Percentiles rank a stretch among this genome's conserved stretches.
These are phyloP conservation scores for Kuraishia molischiana DNA, from an alignment of 805 yeast species.

Conservation along the genomic window DNA sequence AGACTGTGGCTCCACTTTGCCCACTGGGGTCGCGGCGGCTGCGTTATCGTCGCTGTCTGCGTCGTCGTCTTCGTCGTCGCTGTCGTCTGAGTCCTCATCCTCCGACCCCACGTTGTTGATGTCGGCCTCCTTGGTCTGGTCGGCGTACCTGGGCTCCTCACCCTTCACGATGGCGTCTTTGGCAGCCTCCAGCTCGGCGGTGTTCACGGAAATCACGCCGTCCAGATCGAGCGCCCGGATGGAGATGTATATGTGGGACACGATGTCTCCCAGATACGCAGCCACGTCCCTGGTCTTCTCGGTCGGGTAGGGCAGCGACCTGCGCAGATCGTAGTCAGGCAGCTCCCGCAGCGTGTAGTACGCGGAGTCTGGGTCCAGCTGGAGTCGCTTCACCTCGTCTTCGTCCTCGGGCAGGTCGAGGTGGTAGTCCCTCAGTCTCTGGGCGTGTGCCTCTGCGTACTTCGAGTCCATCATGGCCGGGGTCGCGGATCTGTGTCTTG, in stretches of 20 bases:
- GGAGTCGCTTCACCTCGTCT: conserved; percentile 15
- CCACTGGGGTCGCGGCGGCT: conserved; percentile 35
- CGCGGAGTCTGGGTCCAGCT: conserved; percentile 11
- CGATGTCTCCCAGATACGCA: conserved; percentile 67
- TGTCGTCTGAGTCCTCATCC: conserved; percentile 23
- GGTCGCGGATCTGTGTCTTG: not conserved
- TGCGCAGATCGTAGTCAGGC: conserved; percentile 13
- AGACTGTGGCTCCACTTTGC: conserved; percentile 53
- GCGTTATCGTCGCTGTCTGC: conserved; percentile 32
- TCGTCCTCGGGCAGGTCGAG: conserved; percentile 53
- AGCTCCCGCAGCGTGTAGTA: conserved; percentile 14
- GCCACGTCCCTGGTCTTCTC: conserved; percentile 65
- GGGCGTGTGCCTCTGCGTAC: conserved; percentile 8
- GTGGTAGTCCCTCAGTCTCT: conserved; percentile 21
- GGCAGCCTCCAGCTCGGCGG: conserved; percentile 10
- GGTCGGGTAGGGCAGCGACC: conserved; percentile 56
- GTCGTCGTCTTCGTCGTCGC: conserved; percentile 27
- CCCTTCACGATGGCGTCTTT: conserved; percentile 7
- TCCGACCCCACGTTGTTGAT: conserved; percentile 25
- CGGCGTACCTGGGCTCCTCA: conserved; percentile 36
- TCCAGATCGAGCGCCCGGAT: conserved; percentile 64
- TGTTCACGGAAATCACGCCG: conserved; percentile 42
- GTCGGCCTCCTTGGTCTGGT: conserved; percentile 35
- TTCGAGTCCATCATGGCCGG: not conserved
- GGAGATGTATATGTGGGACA: conserved; percentile 72